Evolutionary conservation across 495 filamentous ascomycete species (phyloP).

Genomic region (Penicillium robsamsonii): DNA sequence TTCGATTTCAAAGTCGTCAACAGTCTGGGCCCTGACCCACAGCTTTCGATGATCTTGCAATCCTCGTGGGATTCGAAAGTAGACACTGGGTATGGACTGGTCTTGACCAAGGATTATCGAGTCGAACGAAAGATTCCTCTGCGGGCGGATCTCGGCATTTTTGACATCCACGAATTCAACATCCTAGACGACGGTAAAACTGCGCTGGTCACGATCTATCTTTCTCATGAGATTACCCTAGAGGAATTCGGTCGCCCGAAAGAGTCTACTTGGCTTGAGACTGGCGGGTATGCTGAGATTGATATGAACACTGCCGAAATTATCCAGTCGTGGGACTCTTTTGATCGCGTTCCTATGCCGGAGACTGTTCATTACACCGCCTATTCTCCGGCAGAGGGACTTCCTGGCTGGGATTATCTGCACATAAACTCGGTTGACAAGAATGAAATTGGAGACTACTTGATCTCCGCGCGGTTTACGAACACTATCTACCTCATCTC

Average conservation of each 20-base stretch:
- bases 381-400: slow-evolving; percentile 13
- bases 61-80: slow-evolving; percentile 29
- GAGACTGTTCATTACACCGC: slow-evolving; percentile 28
- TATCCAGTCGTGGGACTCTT: slow-evolving; percentile 44
- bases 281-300: slow-evolving; percentile 41
- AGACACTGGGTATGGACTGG: slow-evolving; percentile 26
- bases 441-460: slow-evolving; percentile 51
- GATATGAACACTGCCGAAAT: slow-evolving; percentile 41
- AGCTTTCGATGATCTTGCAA: slow-evolving; percentile 45
- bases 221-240: slow-evolving; percentile 39
- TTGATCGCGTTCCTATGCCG: slow-evolving; percentile 34
- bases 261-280: slow-evolving; percentile 32
- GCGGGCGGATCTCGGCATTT: slow-evolving; percentile 30
- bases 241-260: slow-evolving; percentile 33
- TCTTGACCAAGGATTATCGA: slow-evolving; percentile 31
- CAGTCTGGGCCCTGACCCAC: slow-evolving; percentile 29
- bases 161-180: slow-evolving; percentile 50
- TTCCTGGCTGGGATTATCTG: slow-evolving; percentile 55
- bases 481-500: slow-evolving; percentile 57
- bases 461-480: slow-evolving; percentile 56
- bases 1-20: slow-evolving; percentile 40
- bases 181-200: slow-evolving; percentile 35
- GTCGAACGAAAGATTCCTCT: slow-evolving; percentile 34
- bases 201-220: slow-evolving; percentile 45
- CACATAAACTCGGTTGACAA: slow-evolving; percentile 62